These are phyloP conservation scores for Phytopythium sindhum DNA, from an alignment of 352 stramenopile species.

Conservation along the genomic window DNA sequence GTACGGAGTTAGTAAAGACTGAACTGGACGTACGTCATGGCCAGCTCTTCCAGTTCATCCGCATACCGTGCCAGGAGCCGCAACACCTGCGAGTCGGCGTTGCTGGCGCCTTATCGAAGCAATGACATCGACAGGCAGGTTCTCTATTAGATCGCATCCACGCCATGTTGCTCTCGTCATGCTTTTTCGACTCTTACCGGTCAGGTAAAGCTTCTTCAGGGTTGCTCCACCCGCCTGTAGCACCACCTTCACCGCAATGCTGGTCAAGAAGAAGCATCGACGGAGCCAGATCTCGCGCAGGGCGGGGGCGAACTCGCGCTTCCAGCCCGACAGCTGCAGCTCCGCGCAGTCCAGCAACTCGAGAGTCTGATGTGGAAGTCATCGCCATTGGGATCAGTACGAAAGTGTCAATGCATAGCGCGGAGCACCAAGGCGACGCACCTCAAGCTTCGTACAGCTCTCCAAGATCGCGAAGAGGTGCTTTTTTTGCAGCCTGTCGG, in stretches of 20 bases:
- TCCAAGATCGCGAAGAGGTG: conserved; percentile 44
- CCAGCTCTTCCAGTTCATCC: conserved; percentile 34
- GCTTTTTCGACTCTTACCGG: conserved; percentile 20
- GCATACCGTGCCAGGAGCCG: conserved; percentile 28
- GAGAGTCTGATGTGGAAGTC: conserved; percentile 27
- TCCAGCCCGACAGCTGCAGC: conserved; percentile 45
- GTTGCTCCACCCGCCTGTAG: conserved; percentile 29
- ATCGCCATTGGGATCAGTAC: conserved; percentile 4
- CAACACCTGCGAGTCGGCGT: conserved; percentile 46
- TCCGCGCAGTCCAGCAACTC: conserved; percentile 57
- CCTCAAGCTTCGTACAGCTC: conserved; percentile 31
- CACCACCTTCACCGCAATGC: conserved; percentile 31
- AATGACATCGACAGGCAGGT: background rate
- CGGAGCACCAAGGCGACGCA: background rate
- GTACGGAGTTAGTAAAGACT: no score
- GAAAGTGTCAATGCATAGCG: background rate
- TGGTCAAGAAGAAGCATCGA: conserved; percentile 49
- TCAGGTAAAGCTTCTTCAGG: conserved; percentile 42
- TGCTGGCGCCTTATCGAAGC: conserved; percentile 25
- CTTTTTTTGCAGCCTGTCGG: conserved; percentile 41
- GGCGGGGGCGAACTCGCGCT: conserved; percentile 11
- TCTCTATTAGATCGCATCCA: conserved; percentile 2
- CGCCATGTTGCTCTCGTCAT: background rate
- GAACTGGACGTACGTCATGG: conserved; percentile 31
- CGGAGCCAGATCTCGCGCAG: conserved; percentile 45